Evolutionary conservation across 345 rosid genomes (phyloP).

Genomic region (Linum usitatissimum): DNA sequence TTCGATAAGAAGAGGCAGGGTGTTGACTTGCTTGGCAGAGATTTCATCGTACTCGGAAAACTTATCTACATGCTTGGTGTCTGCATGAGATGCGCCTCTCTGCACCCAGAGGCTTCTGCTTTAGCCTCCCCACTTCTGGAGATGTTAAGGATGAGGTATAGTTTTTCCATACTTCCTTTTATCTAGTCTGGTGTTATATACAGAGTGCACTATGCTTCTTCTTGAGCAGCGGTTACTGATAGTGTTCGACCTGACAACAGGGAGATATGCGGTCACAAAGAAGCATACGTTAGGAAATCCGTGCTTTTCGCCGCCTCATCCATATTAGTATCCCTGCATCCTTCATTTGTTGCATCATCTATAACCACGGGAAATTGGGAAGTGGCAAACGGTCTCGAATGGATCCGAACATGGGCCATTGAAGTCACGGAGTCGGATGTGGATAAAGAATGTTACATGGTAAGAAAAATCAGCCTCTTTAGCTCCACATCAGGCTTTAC

Average conservation of each 20-base stretch:
- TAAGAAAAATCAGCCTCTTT: conserved; percentile 25
- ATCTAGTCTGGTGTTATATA: background rate
- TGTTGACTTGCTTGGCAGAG: conserved; percentile 92
- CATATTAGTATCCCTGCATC: conserved; percentile 70
- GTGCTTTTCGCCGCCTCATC: conserved; percentile 83
- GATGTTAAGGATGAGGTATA: conserved; percentile 75
- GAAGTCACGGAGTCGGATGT: conserved; percentile 62
- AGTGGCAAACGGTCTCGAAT: conserved; percentile 71
- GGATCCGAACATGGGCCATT: conserved; percentile 83
- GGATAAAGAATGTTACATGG: conserved; percentile 76
- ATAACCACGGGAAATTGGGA: conserved; percentile 65
- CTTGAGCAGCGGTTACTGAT: background rate
- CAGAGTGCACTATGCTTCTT: background rate
- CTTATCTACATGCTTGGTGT: conserved; percentile 87
- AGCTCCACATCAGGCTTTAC: background rate
- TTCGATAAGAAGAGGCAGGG: conserved; percentile 90
- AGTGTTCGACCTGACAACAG: conserved; percentile 26
- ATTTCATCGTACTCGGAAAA: conserved; percentile 87
- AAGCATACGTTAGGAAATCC: conserved; percentile 87
- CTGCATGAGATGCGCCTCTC: conserved; percentile 71
- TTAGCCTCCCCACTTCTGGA: conserved; percentile 73
- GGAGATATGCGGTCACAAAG: conserved; percentile 72
- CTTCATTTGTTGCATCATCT: conserved; percentile 62
- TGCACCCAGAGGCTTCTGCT: conserved; percentile 94
- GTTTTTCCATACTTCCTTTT: background rate